A percentile compares a stretch with the other conserved stretches of the same genome.
These are phyloP conservation scores for Anthracocystis panici-leucophaei DNA, from an alignment of 1,284 basidiomycete species.

Conservation along the genomic window DNA sequence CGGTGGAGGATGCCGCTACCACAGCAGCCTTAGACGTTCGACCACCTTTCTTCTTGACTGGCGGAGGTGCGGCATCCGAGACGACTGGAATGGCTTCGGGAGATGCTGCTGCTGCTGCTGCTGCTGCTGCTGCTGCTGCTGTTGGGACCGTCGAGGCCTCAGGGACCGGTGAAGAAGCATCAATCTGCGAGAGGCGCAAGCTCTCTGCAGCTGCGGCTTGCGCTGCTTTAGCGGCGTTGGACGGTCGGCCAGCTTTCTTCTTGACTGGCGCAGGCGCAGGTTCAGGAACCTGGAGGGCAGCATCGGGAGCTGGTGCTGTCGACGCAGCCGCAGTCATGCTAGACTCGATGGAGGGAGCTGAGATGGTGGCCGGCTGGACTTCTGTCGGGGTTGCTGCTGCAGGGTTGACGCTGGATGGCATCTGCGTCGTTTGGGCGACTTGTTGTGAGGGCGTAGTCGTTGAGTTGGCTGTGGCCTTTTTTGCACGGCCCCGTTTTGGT, in stretches of 20 bases:
- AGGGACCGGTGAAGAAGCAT: neutral
- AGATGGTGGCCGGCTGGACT: neutral
- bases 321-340: neutral
- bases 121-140: too few species aligned
- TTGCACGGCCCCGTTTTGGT: conserved; percentile 17
- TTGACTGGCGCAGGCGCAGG: neutral
- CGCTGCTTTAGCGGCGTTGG: too few species aligned
- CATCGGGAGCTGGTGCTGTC: neutral
- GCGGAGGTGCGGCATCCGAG: neutral
- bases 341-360: conserved; percentile 3
- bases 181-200: too few species aligned
- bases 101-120: too few species aligned
- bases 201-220: too few species aligned
- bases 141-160: too few species aligned
- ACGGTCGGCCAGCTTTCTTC: too few species aligned
- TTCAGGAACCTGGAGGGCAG: neutral
- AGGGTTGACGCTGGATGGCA: neutral
- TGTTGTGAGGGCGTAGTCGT: neutral
- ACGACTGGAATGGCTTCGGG: too few species aligned
- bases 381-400: neutral
- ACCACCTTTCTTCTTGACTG: conserved; percentile 10
- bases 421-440: neutral
- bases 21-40: conserved; percentile 5
- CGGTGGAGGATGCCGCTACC: neutral
- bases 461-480: conserved; percentile 4